Percentiles rank a stretch among this genome's conserved stretches.
Evolutionary conservation across 2,329 filamentous ascomycete genomes (phyloP).

Genomic region (Fusarium napiforme): DNA sequence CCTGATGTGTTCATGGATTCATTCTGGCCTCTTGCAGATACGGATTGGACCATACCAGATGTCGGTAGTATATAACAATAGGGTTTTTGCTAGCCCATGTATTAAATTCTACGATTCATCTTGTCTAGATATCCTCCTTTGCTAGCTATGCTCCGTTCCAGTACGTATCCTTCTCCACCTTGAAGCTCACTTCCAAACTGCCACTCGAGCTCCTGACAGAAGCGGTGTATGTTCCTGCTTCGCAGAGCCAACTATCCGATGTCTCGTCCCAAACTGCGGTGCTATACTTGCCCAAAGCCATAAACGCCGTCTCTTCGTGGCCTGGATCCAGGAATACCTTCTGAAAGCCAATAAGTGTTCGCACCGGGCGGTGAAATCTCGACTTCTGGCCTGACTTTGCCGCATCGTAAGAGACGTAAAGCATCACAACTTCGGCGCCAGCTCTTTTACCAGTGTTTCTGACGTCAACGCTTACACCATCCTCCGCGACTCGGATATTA

Average conservation of each 20-base stretch:
- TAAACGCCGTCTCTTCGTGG: neutral
- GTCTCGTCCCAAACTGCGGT: conserved; percentile 18
- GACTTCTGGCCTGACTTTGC: conserved; percentile 3
- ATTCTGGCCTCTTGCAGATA: conserved; percentile 11
- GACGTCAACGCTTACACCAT: neutral
- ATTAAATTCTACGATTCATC: no score
- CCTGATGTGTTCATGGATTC: conserved; percentile 31
- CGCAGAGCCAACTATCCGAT: conserved; percentile 1
- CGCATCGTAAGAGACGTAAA: conserved; percentile 3
- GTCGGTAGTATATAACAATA: neutral
- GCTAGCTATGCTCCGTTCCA: conserved; percentile 9
- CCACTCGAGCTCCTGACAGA: neutral
- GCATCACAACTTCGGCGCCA: conserved; percentile 19
- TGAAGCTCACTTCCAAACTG: neutral
- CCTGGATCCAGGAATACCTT: neutral
- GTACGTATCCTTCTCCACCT: neutral
- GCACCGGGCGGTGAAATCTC: neutral
- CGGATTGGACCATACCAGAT: conserved; percentile 1
- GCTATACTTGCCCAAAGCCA: conserved; percentile 5
- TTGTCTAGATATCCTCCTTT: no score
- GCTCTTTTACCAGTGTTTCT: neutral
- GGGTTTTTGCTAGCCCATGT: no score
- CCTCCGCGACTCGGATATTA: neutral
- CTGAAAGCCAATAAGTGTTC: conserved; percentile 8
- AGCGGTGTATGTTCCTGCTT: conserved; percentile 9